These are phyloP conservation scores for Cucurbita argyrosperma DNA, from an alignment of 306 rosid genomes.

Conservation along the genomic window DNA sequence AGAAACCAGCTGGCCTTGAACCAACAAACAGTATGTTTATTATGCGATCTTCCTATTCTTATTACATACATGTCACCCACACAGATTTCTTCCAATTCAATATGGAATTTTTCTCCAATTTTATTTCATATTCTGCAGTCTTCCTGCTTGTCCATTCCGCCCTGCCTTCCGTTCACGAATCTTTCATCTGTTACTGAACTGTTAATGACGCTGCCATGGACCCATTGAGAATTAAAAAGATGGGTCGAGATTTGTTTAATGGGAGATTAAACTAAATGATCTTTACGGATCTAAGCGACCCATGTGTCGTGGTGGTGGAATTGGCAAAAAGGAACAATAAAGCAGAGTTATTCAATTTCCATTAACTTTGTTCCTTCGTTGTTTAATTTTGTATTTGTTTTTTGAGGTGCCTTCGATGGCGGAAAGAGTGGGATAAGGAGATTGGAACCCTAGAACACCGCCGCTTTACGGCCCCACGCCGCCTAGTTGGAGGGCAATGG, in stretches of 20 bases:
- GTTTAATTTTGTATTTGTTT: background rate
- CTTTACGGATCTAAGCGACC: background rate
- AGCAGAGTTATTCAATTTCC: background rate
- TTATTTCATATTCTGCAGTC: background rate
- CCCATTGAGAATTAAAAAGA: background rate
- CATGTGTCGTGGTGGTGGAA: background rate
- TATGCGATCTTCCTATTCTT: background rate
- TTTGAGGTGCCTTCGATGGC: slow-evolving; percentile 23
- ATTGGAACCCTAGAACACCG: slow-evolving; percentile 10
- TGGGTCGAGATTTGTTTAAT: background rate
- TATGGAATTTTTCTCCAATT: background rate
- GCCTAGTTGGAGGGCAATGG: slow-evolving; percentile 1
- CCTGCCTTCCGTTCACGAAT: too few species aligned
- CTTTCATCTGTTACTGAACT: too few species aligned
- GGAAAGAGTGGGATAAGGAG: slow-evolving; percentile 18
- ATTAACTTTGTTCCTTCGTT: background rate
- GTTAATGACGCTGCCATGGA: background rate
- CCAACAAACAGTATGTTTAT: background rate
- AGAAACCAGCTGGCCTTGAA: slow-evolving; percentile 1
- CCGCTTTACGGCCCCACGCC: slow-evolving; percentile 16
- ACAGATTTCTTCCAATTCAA: background rate
- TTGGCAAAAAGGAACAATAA: slow-evolving; percentile 1
- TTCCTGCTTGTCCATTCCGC: too few species aligned
- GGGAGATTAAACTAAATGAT: background rate
- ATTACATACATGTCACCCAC: background rate